Base-by-base conservation (phyloP, 1,284 basidiomycete genomes). In the Papiliotrema terrestris region DNA sequence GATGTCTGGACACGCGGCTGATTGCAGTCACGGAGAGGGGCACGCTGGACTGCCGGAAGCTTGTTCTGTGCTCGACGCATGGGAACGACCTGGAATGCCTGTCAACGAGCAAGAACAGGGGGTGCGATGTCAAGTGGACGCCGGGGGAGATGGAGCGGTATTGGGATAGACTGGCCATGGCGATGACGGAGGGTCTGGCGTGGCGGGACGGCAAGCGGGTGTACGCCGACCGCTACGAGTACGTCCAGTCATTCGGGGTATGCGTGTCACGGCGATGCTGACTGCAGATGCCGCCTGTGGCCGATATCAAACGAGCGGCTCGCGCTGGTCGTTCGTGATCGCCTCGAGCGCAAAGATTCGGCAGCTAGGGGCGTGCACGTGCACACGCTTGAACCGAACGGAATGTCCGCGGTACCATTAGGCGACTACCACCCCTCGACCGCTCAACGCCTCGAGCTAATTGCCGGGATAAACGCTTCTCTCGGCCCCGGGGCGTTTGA, bases 171-270 rank as follows among this genome's bases (percentile, higher is more conserved):
- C 53, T 69, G 1, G 54, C 41, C 2, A 41, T 35, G 13, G 68
- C 67, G 3, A 13, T 69, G 13, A 53, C 56, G 6, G 68, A 71
- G 49, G 66, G 54, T 41, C 38, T 61, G 15, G 58, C 59, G 14
- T 71, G 68, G 66, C 53, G 52, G 19, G 35, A 19, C 36, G 68
- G 68, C 1, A 45, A 29, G n/a, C 41, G 68, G 23, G 22, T 66
- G 6, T 47, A 54, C 8, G 51, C 59, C 53, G 39, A 41, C 17
- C 15, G 39, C 13, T 23, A 3, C 41, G 46, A 14, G 57, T 32
- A 32, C 11, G 29, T 32, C 3, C 20, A 29, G 6, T 4, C 15
- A n/a, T 26, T 14, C 8, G 8, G 23, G 8, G 29, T 13, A 14
- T 8, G 26, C 9, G 29, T 6, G 17, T n/a, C 5, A 9, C 19